Base-by-base conservation (phyloP, 2,329 filamentous ascomycete species). In the Cryphonectria naterciae region DNA sequence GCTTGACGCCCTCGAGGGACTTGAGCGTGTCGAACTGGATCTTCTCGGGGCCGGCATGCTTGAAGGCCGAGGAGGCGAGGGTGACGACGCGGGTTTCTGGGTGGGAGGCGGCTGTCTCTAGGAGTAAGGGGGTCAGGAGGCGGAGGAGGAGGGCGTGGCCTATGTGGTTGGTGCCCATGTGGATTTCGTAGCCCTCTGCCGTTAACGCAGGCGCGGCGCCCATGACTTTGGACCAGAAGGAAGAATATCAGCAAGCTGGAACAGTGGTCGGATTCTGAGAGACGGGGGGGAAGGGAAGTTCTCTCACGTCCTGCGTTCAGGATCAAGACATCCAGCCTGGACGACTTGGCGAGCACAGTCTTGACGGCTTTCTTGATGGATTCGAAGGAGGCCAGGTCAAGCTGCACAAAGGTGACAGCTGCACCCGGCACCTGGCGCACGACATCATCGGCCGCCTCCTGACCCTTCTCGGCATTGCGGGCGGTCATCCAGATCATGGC, bases 151-250 rank as follows among this genome's bases (percentile, higher is more conserved):
- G 79, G 6, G 84, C 83, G 67, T 86, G 84, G 22, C 84, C 84
- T 54, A 87, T 74, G 74, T 86, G 83, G 69, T 87, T 87, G 1
- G 81, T 84, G 1, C 81, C 84, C 70, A 86, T 85, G 71, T 85
- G 82, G 13, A 83, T 73, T 74, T 87, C 85, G 70, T 85, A 86
- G 19, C 84, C 84, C 25, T 86, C 82, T 37, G 76, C 75, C 6
- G 83, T 84, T 11, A 81, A 73, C 2, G 71, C 78, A 0, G 81
- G 74, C 2, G 80, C 76, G 13, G 75, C 68, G 2, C 78, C 80
- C 78, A 85, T 82, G 2, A 58, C 54, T 58, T 32, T 58, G 25
- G 54, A 1, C 25, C 46, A 49, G 22, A n/a, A n/a, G 35, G 54
- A 15, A 58, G 54, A 15, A 28, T 3, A 58, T 58, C 28, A 58